Conservation (phyloP, 345 rosid species). For the Lepidium aucheri region DNA sequence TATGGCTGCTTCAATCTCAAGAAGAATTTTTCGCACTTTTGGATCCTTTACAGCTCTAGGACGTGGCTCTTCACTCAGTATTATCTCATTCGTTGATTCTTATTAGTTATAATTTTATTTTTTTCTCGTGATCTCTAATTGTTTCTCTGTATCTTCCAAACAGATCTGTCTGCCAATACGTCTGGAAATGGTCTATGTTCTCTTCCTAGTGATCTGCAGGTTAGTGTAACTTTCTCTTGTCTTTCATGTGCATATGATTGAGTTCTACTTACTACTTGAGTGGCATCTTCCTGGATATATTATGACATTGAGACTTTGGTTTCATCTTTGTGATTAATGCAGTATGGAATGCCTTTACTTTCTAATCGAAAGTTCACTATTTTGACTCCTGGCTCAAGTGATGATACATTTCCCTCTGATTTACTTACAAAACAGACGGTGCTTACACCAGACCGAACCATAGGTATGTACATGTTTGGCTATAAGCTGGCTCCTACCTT, state of each 20-base stretch:
- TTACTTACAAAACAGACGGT: slow-evolving; percentile 42
- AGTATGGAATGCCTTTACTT: slow-evolving; percentile 38
- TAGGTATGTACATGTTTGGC: slow-evolving; percentile 36
- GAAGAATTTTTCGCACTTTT: slow-evolving; percentile 29
- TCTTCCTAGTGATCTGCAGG: slow-evolving; percentile 13
- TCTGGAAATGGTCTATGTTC: slow-evolving; percentile 17
- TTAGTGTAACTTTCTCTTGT: neutral
- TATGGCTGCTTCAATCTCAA: slow-evolving; percentile 43
- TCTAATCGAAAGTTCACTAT: slow-evolving; percentile 44
- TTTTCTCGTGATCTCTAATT: neutral
- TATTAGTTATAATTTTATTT: slow-evolving; percentile 7
- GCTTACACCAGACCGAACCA: slow-evolving; percentile 40
- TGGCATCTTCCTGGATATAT: neutral
- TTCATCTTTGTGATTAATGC: slow-evolving; percentile 8
- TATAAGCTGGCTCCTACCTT: neutral
- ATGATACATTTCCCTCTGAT: slow-evolving; percentile 51
- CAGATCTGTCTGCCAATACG: slow-evolving; percentile 7
- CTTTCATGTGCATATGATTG: neutral
- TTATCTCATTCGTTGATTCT: neutral
- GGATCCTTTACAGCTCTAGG: slow-evolving; percentile 27
- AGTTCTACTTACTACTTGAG: neutral
- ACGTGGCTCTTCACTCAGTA: neutral
- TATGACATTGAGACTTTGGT: neutral
- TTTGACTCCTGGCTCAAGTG: slow-evolving; percentile 51
- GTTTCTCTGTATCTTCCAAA: neutral